Base-by-base conservation (phyloP, 1,284 basidiomycete genomes). In the Cutaneotrichosporon cutaneum region DNA sequence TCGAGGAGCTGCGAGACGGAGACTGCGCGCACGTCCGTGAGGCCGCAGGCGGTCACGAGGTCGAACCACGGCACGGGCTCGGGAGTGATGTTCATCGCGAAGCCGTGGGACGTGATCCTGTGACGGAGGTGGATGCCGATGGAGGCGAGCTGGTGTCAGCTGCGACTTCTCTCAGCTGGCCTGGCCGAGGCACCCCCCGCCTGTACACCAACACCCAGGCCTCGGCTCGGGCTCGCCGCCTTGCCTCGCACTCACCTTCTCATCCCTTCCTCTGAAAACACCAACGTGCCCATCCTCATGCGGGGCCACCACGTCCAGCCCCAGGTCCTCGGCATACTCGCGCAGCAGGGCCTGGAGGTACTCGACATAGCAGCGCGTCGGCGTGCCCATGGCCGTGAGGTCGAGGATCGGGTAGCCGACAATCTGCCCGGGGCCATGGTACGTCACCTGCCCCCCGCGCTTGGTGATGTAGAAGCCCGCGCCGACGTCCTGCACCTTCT, bases 41-140 rank as follows among this genome's bases (percentile, higher is more conserved):
- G 82, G 1, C 96, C 96, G 77, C 96, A 99, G 0, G 96, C 95
- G 1, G 95, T 87, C 47, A 99, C 86, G 62, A 86, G 82, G 70
- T 89, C 83, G 75, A 99, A 98, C 90, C 95, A 97, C 16, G 80
- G 72, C 18, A 86, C 75, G 2, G 91, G 92, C 67, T 94, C 87
- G 18, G 81, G 78, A 0, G 92, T 92, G 62, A 98, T 82, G 77
- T 99, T 99, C 75, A 98, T 82, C 2, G 94, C 87, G 77, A 99
- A 97, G 0, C 96, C 96, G 76, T 99, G 96, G 22, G 88, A 90
- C 35, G 94, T 94, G 62, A 99, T 84, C 36, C 95, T 85, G 73
- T 98, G 93, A 54, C 93, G 87, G 44, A 99, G 89, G 79, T 98
- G 94, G 56, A 99, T 92, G 54, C 96, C 96, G 62, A 99, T 95